Conservation (phyloP, 2,329 filamentous ascomycete genomes). For the Talaromyces rugulosus region DNA sequence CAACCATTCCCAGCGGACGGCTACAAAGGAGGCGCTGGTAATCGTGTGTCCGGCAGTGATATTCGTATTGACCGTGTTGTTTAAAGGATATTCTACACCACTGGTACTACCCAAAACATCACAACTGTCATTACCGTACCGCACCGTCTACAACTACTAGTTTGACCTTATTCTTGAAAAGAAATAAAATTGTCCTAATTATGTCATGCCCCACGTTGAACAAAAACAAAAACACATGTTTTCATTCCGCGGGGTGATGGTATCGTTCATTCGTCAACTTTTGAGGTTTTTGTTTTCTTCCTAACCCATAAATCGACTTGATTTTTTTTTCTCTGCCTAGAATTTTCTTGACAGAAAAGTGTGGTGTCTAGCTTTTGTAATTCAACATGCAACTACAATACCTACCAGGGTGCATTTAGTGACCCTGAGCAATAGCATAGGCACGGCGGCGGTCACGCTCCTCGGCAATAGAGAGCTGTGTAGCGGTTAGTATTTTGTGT, state of each 20-base stretch:
- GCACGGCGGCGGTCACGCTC: constrained; percentile 97
- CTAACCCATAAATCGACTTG: constrained; percentile 1
- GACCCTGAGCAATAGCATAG: constrained; percentile 48
- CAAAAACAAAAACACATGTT: background rate
- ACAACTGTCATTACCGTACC: too few species aligned
- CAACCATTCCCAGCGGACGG: too few species aligned
- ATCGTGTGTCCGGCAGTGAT: too few species aligned
- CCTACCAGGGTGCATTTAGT: constrained; percentile 33
- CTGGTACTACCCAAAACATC: too few species aligned
- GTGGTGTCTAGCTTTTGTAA: background rate
- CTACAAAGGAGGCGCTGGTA: too few species aligned
- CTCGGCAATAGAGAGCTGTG: constrained; percentile 87
- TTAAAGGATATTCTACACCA: too few species aligned
- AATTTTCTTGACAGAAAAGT: background rate
- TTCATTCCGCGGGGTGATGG: background rate
- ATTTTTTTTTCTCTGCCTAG: constrained; percentile 9
- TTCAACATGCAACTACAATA: constrained; percentile 2
- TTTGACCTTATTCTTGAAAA: background rate
- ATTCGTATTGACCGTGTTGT: too few species aligned
- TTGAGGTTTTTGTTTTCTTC: background rate
- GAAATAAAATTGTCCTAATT: background rate
- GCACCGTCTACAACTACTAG: too few species aligned
- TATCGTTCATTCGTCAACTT: constrained; percentile 13
- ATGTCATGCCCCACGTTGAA: background rate
- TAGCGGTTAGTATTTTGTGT: background rate